Percentiles rank a stretch among this genome's conserved stretches.
phyloP scores from a whole-genome alignment of 2,329 filamentous ascomycete species.

The Fusarium udum region DNA sequence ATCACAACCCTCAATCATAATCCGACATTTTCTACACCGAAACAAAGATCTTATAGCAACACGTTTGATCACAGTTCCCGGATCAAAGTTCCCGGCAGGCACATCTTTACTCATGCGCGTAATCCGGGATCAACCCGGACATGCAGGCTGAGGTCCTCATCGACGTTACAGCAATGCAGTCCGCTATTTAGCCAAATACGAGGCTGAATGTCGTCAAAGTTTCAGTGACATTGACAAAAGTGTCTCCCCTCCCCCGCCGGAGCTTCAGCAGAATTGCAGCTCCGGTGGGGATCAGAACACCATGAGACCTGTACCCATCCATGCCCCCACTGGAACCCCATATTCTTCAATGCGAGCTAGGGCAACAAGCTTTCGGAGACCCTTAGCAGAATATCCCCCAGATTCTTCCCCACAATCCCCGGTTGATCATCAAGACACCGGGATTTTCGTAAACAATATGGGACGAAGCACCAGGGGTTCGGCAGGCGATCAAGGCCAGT shows the following conservation, averaged over 20 bases:
- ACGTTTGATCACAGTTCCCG: neutral
- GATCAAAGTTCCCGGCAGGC: neutral
- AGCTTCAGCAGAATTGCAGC: neutral
- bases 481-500: neutral
- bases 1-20: neutral
- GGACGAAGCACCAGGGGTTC: neutral
- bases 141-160: neutral
- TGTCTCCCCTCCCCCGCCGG: constrained; percentile 10
- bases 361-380: neutral
- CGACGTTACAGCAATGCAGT: neutral
- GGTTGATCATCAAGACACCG: neutral
- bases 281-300: constrained; percentile 6
- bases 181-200: neutral
- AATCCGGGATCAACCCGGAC: neutral
- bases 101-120: neutral
- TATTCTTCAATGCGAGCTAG: neutral
- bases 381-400: constrained; percentile 6
- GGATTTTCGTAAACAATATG: neutral
- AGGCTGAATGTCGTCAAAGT: neutral
- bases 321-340: constrained; percentile 7
- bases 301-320: neutral
- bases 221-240: neutral
- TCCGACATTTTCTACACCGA: neutral
- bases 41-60: neutral
- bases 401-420: constrained; percentile 13